Percentiles rank a stretch among this genome's conserved stretches.
phyloP scores from a whole-genome alignment of 2,329 filamentous ascomycete genomes.

The Neofusicoccum parvum region DNA sequence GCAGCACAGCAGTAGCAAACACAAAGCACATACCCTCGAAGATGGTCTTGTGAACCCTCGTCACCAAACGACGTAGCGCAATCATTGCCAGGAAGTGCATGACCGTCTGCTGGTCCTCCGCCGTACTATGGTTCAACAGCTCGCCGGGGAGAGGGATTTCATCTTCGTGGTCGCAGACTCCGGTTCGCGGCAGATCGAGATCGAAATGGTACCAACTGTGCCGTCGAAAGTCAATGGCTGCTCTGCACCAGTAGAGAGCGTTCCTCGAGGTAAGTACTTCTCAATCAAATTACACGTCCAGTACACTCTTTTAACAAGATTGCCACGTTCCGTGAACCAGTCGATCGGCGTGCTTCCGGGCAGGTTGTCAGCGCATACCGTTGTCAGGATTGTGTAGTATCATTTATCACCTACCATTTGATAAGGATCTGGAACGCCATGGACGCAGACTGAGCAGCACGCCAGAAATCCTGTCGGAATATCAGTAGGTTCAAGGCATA shows the following conservation, averaged over 20 bases:
- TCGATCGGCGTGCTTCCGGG: constrained; percentile 40
- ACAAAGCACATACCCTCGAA: constrained; percentile 51
- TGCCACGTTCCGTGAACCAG: constrained; percentile 50
- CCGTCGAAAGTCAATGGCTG: constrained; percentile 13
- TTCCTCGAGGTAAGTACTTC: constrained; percentile 42
- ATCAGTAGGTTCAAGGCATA: not conserved
- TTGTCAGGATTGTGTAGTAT: constrained; percentile 23
- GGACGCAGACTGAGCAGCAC: constrained; percentile 58
- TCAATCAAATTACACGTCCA: constrained; percentile 62
- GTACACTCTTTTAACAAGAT: constrained; percentile 57
- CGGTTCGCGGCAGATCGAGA: constrained; percentile 59
- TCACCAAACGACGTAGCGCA: constrained; percentile 56
- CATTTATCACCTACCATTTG: constrained; percentile 47
- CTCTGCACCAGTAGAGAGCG: too few species aligned
- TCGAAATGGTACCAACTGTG: constrained; percentile 59
- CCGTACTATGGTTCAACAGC: constrained; percentile 44
- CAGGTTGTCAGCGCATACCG: not conserved
- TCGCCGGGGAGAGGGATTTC: constrained; percentile 60
- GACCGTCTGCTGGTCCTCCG: constrained; percentile 50
- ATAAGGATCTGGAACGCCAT: constrained; percentile 60
- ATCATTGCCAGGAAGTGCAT: constrained; percentile 64
- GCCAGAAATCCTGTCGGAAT: constrained; percentile 60
- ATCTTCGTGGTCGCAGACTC: constrained; percentile 56
- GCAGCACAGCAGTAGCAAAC: not conserved
- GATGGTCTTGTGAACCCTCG: constrained; percentile 56